Conservation (phyloP, 441 rosid genomes). For the Arabidopsis lyrata region DNA sequence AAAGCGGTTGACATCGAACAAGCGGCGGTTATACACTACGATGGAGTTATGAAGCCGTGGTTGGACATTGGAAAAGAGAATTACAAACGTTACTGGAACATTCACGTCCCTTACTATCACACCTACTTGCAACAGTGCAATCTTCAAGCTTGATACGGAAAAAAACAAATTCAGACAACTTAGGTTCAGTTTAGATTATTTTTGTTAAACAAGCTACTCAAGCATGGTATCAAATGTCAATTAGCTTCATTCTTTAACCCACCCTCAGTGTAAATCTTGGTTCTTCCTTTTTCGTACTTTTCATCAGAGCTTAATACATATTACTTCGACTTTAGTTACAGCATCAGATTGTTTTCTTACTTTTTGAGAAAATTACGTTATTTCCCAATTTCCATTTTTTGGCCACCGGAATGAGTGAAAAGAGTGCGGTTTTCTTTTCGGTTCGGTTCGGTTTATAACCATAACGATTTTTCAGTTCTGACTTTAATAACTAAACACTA, state of each 20-base stretch:
- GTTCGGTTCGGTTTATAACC: not conserved
- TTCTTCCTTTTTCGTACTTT: constrained; percentile 12
- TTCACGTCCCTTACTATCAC: constrained; percentile 60
- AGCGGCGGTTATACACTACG: constrained; percentile 85
- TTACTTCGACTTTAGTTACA: constrained; percentile 8
- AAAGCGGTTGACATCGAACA: constrained; percentile 52
- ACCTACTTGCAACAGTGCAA: constrained; percentile 82
- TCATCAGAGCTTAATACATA: constrained; percentile 10
- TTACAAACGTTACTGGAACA: constrained; percentile 80
- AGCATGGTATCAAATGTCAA: constrained; percentile 27
- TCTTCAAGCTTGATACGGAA: constrained; percentile 58
- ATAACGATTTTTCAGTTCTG: not conserved
- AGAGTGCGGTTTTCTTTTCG: not conserved
- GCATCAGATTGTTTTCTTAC: not conserved
- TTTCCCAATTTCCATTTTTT: not conserved
- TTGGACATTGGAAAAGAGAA: constrained; percentile 65
- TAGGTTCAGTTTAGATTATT: constrained; percentile 37
- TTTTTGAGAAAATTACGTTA: not conserved
- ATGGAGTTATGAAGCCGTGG: constrained; percentile 95
- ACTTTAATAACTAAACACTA: not conserved
- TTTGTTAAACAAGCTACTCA: constrained; percentile 30
- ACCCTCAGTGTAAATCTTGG: constrained; percentile 35
- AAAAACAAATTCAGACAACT: constrained; percentile 3
- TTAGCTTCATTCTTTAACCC: constrained; percentile 42
- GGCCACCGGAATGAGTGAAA: no score